Evolutionary conservation across 352 stramenopile genomes (phyloP).

Genomic region (Globisporangium perplexum): DNA sequence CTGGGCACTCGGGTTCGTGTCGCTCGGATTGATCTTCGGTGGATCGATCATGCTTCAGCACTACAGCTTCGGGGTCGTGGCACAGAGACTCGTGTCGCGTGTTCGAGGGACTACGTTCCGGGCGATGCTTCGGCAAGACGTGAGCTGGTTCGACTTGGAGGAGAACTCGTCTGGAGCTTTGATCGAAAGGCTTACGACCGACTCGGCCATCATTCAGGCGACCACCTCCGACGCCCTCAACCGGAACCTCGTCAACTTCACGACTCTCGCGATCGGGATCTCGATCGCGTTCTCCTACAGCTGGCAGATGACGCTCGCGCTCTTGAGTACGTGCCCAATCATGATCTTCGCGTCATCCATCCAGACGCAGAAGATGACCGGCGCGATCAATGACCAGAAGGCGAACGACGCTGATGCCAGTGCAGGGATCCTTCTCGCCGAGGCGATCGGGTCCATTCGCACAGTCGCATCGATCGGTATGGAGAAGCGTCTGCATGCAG

Average conservation of each 20-base stretch:
- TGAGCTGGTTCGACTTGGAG: slow-evolving; percentile 67
- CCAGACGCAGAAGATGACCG: slow-evolving; percentile 26
- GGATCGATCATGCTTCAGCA: slow-evolving; percentile 31
- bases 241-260: slow-evolving; percentile 37
- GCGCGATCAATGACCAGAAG: slow-evolving; percentile 26
- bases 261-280: slow-evolving; percentile 44
- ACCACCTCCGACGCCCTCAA: slow-evolving; percentile 70
- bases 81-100: slow-evolving; percentile 33
- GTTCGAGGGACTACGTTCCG: slow-evolving; percentile 34
- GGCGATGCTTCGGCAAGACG: slow-evolving; percentile 63
- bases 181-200: slow-evolving; percentile 50
- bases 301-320: slow-evolving; percentile 51
- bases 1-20: slow-evolving; percentile 24
- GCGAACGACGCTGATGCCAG: slow-evolving; percentile 31
- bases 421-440: slow-evolving; percentile 27
- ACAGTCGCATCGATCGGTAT: slow-evolving; percentile 31
- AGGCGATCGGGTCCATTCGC: slow-evolving; percentile 43
- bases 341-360: slow-evolving; percentile 30
- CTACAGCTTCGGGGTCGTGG: slow-evolving; percentile 44
- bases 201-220: slow-evolving; percentile 69
- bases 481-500: slow-evolving; percentile 10
- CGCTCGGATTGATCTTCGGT: slow-evolving; percentile 28
- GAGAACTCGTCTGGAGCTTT: slow-evolving; percentile 61
- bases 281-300: slow-evolving; percentile 43
- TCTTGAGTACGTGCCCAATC: slow-evolving; percentile 20